A percentile compares a stretch with the other conserved stretches of the same genome.
These are phyloP conservation scores for Fonsecaea nubica DNA, from an alignment of 2,329 filamentous ascomycete genomes.

Conservation along the genomic window DNA sequence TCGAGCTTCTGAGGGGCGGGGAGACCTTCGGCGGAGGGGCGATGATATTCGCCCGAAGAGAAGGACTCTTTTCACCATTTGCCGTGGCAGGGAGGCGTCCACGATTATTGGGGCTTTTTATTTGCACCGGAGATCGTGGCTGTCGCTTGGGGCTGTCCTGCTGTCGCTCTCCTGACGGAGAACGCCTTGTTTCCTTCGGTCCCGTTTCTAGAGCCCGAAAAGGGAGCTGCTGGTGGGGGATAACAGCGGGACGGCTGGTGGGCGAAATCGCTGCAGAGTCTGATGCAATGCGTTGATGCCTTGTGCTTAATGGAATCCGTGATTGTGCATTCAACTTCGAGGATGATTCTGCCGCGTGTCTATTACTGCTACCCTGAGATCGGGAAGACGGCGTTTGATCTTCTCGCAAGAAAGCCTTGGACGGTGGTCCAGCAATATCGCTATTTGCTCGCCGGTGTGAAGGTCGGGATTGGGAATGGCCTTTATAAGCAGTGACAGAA, in stretches of 20 bases:
- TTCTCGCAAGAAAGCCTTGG: not conserved
- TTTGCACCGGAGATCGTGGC: conserved; percentile 42
- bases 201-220: conserved; percentile 22
- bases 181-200: conserved; percentile 32
- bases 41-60: conserved; percentile 76
- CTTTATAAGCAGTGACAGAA: not conserved
- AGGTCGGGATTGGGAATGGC: conserved; percentile 1
- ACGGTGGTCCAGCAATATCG: conserved; percentile 31
- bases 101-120: conserved; percentile 47
- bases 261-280: conserved; percentile 29
- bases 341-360: conserved; percentile 7
- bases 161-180: conserved; percentile 24
- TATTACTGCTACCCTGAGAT: not conserved
- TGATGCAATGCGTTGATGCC: conserved; percentile 31
- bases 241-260: conserved; percentile 9
- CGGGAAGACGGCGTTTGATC: conserved; percentile 14
- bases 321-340: conserved; percentile 24
- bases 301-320: conserved; percentile 35
- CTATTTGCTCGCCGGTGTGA: conserved; percentile 38
- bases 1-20: conserved; percentile 78
- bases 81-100: conserved; percentile 45
- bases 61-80: conserved; percentile 59
- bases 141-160: conserved; percentile 42
- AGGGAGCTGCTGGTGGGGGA: conserved; percentile 29
- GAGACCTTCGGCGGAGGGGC: conserved; percentile 74